phyloP scores from a whole-genome alignment of 2,329 filamentous ascomycete species.

The Fusarium praegraminearum region DNA sequence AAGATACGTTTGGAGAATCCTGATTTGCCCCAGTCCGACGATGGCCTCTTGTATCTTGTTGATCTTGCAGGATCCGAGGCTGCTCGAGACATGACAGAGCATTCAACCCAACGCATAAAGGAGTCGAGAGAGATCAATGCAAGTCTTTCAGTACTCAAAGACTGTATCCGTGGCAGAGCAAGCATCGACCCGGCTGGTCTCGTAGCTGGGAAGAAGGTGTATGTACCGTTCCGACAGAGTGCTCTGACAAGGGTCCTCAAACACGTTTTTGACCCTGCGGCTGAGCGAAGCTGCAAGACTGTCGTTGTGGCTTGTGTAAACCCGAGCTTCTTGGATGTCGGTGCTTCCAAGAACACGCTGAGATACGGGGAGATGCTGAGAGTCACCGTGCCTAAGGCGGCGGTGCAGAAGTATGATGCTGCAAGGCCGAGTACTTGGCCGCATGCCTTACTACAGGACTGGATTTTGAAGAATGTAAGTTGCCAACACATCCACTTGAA shows the following conservation, averaged over 20 bases:
- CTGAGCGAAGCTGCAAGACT: slow-evolving; percentile 56
- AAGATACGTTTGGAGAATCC: slow-evolving; percentile 58
- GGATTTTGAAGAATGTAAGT: slow-evolving; percentile 58
- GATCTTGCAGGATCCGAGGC: slow-evolving; percentile 64
- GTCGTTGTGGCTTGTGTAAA: slow-evolving; percentile 62
- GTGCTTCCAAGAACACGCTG: slow-evolving; percentile 61
- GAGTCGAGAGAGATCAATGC: slow-evolving; percentile 62
- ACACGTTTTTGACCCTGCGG: slow-evolving; percentile 61
- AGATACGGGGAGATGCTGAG: slow-evolving; percentile 62
- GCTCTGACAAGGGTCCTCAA: slow-evolving; percentile 62
- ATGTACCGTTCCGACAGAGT: slow-evolving; percentile 61
- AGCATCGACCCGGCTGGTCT: slow-evolving; percentile 48
- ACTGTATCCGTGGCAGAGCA: slow-evolving; percentile 63
- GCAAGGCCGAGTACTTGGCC: slow-evolving; percentile 55
- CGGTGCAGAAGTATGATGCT: slow-evolving; percentile 42
- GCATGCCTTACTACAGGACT: slow-evolving; percentile 53
- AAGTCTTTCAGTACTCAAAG: slow-evolving; percentile 63
- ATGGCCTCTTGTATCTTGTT: slow-evolving; percentile 60
- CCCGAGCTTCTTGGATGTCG: slow-evolving; percentile 58
- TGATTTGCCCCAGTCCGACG: slow-evolving; percentile 45
- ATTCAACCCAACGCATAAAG: slow-evolving; percentile 59
- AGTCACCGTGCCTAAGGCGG: slow-evolving; percentile 51
- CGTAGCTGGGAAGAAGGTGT: slow-evolving; percentile 48
- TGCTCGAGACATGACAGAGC: slow-evolving; percentile 56
- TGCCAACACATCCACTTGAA: background rate